Conservation (phyloP, 2,329 filamentous ascomycete species). For the Hysterium pulicare region DNA sequence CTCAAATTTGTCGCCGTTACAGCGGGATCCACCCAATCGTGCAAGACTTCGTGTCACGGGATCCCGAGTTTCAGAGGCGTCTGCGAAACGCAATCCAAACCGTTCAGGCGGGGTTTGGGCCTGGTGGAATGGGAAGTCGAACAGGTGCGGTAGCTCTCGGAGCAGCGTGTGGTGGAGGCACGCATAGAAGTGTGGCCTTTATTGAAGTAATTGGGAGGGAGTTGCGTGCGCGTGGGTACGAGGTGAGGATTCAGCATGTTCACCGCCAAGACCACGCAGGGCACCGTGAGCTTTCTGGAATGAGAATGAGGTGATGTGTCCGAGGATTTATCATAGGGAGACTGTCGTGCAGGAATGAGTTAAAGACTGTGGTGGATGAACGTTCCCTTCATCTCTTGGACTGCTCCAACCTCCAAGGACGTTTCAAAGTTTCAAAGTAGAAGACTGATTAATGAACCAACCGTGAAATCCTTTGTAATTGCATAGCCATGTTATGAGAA, state of each 20-base stretch:
- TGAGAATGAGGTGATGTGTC: too few species aligned
- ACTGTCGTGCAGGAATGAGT: constrained; percentile 10
- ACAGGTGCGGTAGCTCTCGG: background rate
- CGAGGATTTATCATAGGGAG: background rate
- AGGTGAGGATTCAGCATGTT: background rate
- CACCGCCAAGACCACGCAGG: too few species aligned
- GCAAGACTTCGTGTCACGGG: background rate
- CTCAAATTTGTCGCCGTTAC: background rate
- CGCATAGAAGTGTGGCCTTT: background rate
- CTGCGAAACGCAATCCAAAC: background rate
- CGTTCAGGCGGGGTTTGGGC: too few species aligned
- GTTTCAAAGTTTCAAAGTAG: background rate
- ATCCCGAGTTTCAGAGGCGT: background rate
- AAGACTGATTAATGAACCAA: too few species aligned
- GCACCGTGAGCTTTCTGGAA: too few species aligned
- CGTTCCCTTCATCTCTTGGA: constrained; percentile 52
- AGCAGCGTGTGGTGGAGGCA: background rate
- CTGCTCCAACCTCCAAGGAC: constrained; percentile 48
- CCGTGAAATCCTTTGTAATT: too few species aligned
- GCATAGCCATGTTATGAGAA: too few species aligned
- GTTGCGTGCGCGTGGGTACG: background rate
- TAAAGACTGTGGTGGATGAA: constrained; percentile 38
- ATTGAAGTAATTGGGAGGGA: background rate
- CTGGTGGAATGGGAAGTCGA: too few species aligned
- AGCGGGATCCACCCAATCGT: background rate